Evolutionary conservation across 2,329 filamentous ascomycete species (phyloP).

Genomic region (Epichloe typhina): DNA sequence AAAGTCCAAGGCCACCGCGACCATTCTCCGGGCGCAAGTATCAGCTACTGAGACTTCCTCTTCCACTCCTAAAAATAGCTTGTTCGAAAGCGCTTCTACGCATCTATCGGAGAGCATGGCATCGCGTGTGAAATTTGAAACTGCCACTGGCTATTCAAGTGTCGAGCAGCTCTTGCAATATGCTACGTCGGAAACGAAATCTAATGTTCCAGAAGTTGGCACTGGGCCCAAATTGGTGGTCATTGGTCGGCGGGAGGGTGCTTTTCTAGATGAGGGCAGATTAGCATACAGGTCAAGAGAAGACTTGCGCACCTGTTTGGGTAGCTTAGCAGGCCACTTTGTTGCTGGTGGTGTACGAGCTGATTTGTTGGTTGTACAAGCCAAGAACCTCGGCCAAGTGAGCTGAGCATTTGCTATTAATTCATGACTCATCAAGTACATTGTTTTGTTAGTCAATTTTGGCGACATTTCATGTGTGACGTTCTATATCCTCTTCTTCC

Average conservation of each 20-base stretch:
- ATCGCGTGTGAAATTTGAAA: slow-evolving; percentile 11
- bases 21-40: slow-evolving; percentile 38
- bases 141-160: slow-evolving; percentile 6
- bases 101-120: slow-evolving; percentile 5
- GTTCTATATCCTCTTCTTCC: no score
- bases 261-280: slow-evolving; percentile 12
- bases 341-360: slow-evolving; percentile 12
- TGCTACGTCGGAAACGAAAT: slow-evolving; percentile 6
- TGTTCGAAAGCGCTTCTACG: slow-evolving; percentile 7
- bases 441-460: not conserved
- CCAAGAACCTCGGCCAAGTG: slow-evolving; percentile 13
- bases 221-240: slow-evolving; percentile 11
- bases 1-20: slow-evolving; percentile 66
- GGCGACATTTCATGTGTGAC: not conserved
- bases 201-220: not conserved
- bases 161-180: slow-evolving; percentile 13
- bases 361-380: slow-evolving; percentile 16
- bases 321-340: slow-evolving; percentile 11
- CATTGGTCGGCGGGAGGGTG: slow-evolving; percentile 10
- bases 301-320: slow-evolving; percentile 12
- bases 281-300: slow-evolving; percentile 6
- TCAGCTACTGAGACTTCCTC: not conserved
- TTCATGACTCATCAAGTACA: not conserved
- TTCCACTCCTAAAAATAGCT: not conserved
- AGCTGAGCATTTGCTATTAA: not conserved